phyloP scores from a whole-genome alignment of 2,329 filamentous ascomycete genomes.

The Akanthomyces lecanii region DNA sequence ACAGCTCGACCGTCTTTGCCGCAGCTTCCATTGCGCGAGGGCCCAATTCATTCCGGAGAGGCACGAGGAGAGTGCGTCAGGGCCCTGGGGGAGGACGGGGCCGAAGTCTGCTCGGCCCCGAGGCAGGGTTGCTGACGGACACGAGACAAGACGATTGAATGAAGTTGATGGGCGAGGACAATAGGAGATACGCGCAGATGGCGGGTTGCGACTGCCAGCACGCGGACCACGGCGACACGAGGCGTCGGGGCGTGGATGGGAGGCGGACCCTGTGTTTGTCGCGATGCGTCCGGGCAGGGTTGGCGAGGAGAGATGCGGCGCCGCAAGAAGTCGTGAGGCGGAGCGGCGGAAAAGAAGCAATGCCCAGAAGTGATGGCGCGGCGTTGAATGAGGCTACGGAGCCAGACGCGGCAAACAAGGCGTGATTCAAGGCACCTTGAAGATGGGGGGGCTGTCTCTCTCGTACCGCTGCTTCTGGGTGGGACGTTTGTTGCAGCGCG shows the following conservation, averaged over 20 bases:
- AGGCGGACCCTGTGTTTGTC: slow-evolving; percentile 10
- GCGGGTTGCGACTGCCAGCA: neutral
- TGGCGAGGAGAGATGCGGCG: neutral
- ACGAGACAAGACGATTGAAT: neutral
- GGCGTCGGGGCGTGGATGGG: neutral
- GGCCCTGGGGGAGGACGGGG: slow-evolving; percentile 21
- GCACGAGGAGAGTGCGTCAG: slow-evolving; percentile 21
- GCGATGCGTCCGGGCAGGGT: slow-evolving; percentile 2
- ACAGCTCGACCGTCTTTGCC: slow-evolving; percentile 51
- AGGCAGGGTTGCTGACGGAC: neutral
- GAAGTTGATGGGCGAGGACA: neutral
- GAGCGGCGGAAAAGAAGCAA: neutral
- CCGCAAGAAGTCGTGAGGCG: neutral
- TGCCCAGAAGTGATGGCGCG: neutral
- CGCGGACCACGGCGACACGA: neutral
- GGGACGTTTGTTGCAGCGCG: slow-evolving; percentile 10
- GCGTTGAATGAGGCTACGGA: neutral
- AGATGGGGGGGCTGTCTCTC: neutral
- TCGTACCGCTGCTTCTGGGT: neutral
- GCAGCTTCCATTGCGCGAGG: slow-evolving; percentile 54
- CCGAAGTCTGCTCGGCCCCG: slow-evolving; percentile 12
- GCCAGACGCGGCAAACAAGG: neutral
- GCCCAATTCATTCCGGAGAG: slow-evolving; percentile 30
- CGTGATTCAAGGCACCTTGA: slow-evolving; percentile 1
- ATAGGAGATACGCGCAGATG: neutral